Base-by-base conservation (phyloP, 305 asterid genomes). In the Petunia hybrid region DNA sequence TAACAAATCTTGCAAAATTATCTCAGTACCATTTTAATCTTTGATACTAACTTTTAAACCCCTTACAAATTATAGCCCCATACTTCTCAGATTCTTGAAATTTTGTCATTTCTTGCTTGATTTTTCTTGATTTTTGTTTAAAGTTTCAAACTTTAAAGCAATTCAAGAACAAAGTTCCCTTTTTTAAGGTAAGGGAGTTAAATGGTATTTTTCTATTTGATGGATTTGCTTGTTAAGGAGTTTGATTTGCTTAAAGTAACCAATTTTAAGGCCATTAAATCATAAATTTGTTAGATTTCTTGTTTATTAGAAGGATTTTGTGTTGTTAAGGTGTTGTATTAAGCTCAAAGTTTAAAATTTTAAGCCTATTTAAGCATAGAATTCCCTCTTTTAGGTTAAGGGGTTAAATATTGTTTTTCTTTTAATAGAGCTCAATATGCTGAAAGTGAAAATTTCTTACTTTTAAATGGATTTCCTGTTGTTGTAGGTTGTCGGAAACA, bases 131-230 rank as follows among this genome's bases (percentile, higher is more conserved):
- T 64, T 53, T 79, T 48, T 51, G 1, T 56, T 57, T 31, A 67
- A 51, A 65, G 65, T 53, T 39, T 66, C 51, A 41, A 79, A 51
- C 12, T 51, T 66, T 51, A 12, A 51, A 53, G 59, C 38, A 65
- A 59, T 65, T 66, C 77, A 36, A 79, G 22, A 14, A 10, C 82
- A 66, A 66, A 57, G 8, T 39, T 66, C 82, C 53, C 65, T 63
- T 14, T 62, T 46, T 41, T 6, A 46, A 46, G 10, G 53, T 46
- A 46, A 46, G 53, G 53, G 53, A 46, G 53, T 46, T 46, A 46
- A 46, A 46, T 22, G 31, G 31, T 22, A 22, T 22, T 22, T 22
- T 22, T 22, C 31, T 22, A 22, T 22, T 22, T 22, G 31, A 22
- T 22, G 31, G 31, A 22, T 22, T 22, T 22, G 31, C 31, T 22